Percentiles rank a stretch among this genome's conserved stretches.
Conservation (phyloP, 805 yeast species). For the Hyphopichia homilentoma region DNA sequence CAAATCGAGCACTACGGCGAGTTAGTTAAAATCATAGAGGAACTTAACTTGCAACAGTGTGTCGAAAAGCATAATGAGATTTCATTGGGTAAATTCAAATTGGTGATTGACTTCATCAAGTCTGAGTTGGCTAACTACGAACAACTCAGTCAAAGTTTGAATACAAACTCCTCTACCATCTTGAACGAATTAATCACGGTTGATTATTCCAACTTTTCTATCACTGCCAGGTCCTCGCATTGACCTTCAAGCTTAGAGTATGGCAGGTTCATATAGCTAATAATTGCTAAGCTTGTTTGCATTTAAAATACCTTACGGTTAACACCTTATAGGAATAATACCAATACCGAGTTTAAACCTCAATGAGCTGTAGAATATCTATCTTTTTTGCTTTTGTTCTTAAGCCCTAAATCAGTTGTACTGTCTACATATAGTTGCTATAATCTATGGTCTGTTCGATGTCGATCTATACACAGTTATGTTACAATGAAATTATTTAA, state of each 20-base stretch:
- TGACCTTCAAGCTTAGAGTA: too few species aligned
- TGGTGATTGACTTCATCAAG: slow-evolving; percentile 42
- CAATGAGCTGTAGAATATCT: too few species aligned
- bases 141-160: slow-evolving; percentile 15
- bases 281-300: slow-evolving; percentile 1
- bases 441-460: background rate
- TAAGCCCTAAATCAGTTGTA: too few species aligned
- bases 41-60: slow-evolving; percentile 37
- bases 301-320: slow-evolving; percentile 2
- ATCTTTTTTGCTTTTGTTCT: too few species aligned
- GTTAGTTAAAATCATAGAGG: slow-evolving; percentile 28
- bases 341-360: too few species aligned
- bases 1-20: slow-evolving; percentile 17
- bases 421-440: background rate
- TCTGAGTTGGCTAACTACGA: slow-evolving; percentile 34
- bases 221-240: slow-evolving; percentile 31
- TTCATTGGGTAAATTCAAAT: slow-evolving; percentile 39
- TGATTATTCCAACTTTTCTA: slow-evolving; percentile 41
- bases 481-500: slow-evolving; percentile 28
- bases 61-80: slow-evolving; percentile 42
- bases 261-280: too few species aligned
- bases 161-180: slow-evolving; percentile 9
- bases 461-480: background rate
- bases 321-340: slow-evolving; percentile 1
- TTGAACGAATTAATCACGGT: slow-evolving; percentile 39